These are phyloP conservation scores for Tricholoma terreum DNA, from an alignment of 768 basidiomycete genomes.

Conservation along the genomic window DNA sequence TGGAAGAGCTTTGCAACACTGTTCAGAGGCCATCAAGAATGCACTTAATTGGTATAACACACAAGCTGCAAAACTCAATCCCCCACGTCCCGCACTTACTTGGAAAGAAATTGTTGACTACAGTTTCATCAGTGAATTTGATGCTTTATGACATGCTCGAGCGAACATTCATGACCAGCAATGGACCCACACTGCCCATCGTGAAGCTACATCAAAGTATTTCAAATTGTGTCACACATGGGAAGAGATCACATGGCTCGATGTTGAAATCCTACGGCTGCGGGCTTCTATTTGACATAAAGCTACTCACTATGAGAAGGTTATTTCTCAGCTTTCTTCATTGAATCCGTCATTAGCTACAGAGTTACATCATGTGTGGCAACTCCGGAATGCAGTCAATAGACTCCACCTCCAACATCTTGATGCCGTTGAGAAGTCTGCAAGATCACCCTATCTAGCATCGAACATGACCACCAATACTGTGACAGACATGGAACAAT, in stretches of 20 bases:
- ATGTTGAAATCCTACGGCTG: constrained; percentile 21
- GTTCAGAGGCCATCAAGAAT: constrained; percentile 19
- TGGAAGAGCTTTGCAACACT: constrained; percentile 15
- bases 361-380: background rate
- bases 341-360: background rate
- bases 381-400: background rate
- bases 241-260: constrained; percentile 21
- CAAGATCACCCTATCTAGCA: too few species aligned
- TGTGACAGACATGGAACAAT: too few species aligned
- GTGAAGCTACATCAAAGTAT: constrained; percentile 12
- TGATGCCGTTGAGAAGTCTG: background rate
- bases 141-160: constrained; percentile 15
- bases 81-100: background rate
- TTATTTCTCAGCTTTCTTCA: background rate
- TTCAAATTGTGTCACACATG: constrained; percentile 18
- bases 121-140: constrained; percentile 21
- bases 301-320: background rate
- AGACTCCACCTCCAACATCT: background rate
- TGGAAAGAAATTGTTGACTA: constrained; percentile 28
- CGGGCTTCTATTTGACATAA: constrained; percentile 16
- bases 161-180: constrained; percentile 9
- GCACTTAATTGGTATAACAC: constrained; percentile 12
- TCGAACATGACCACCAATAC: too few species aligned
- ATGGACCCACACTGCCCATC: constrained; percentile 18
- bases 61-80: too few species aligned